Evolutionary conservation across 805 yeast species (phyloP).

Genomic region (Komagataella populi): DNA sequence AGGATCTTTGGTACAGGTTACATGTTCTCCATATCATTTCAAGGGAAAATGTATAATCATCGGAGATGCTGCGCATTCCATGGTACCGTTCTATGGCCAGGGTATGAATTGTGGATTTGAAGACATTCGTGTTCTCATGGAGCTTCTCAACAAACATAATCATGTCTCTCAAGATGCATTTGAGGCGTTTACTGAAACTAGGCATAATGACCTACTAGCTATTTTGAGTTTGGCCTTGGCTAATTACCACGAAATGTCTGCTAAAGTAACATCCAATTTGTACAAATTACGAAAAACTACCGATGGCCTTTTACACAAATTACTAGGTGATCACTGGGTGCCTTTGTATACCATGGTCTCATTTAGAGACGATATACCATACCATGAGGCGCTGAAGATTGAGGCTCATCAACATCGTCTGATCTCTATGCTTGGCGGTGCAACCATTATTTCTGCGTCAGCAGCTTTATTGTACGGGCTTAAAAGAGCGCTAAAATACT

Average conservation of each 20-base stretch:
- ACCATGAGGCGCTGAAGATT: slow-evolving; percentile 48
- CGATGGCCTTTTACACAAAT: slow-evolving; percentile 50
- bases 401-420: slow-evolving; percentile 42
- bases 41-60: slow-evolving; percentile 50
- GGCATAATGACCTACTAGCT: slow-evolving; percentile 60
- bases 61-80: slow-evolving; percentile 93
- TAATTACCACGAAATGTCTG: slow-evolving; percentile 81
- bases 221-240: slow-evolving; percentile 68
- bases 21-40: slow-evolving; percentile 56
- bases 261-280: slow-evolving; percentile 48
- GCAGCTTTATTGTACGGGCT: neutral
- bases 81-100: slow-evolving; percentile 98
- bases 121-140: slow-evolving; percentile 61
- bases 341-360: slow-evolving; percentile 91
- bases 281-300: slow-evolving; percentile 55
- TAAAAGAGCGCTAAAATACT: neutral
- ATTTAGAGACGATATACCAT: slow-evolving; percentile 71
- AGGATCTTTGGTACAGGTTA: slow-evolving; percentile 66
- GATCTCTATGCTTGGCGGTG: slow-evolving; percentile 14
- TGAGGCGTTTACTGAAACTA: slow-evolving; percentile 31
- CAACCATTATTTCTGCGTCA: neutral
- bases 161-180: slow-evolving; percentile 36
- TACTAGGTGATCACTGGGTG: slow-evolving; percentile 54
- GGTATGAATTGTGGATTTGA: slow-evolving; percentile 96
- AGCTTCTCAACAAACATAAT: slow-evolving; percentile 23